Percentiles rank a stretch among this genome's conserved stretches.
Evolutionary conservation across 1,284 basidiomycete species (phyloP).

Genomic region (Ustilago cynodontis): DNA sequence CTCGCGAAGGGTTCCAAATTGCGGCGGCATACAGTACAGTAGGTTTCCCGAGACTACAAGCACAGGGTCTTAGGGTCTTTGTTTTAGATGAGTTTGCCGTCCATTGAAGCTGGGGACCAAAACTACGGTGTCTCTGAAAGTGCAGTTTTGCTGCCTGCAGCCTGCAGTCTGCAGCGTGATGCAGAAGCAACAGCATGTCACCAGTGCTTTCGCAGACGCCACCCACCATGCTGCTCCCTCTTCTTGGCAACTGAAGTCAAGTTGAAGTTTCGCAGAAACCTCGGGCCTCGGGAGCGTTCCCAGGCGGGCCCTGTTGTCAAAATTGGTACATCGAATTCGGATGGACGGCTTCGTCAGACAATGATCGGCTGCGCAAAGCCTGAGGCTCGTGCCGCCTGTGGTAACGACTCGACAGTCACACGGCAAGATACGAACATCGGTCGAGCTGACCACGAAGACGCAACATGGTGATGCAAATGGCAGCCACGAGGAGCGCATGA

Average conservation of each 20-base stretch:
- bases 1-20: background rate
- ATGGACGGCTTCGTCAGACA: background rate
- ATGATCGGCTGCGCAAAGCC: background rate
- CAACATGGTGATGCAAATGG: background rate
- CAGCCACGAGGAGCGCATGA: background rate
- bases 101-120: background rate
- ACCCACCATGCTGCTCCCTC: background rate
- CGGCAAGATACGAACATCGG: background rate
- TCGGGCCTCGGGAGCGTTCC: background rate
- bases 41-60: slow-evolving; percentile 2
- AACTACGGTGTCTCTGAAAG: background rate
- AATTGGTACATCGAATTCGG: background rate
- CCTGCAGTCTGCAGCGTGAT: background rate
- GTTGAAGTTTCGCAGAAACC: background rate
- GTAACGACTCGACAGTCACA: background rate
- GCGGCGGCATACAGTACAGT: too few species aligned
- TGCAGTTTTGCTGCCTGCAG: background rate
- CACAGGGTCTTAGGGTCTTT: slow-evolving; percentile 1
- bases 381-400: background rate
- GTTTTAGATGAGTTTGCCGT: too few species aligned
- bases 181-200: background rate
- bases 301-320: background rate
- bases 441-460: background rate
- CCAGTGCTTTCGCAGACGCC: slow-evolving; percentile 1
- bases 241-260: background rate